Evolutionary conservation across 495 filamentous ascomycete genomes (phyloP).

Genomic region (Podospora pseudocomata): DNA sequence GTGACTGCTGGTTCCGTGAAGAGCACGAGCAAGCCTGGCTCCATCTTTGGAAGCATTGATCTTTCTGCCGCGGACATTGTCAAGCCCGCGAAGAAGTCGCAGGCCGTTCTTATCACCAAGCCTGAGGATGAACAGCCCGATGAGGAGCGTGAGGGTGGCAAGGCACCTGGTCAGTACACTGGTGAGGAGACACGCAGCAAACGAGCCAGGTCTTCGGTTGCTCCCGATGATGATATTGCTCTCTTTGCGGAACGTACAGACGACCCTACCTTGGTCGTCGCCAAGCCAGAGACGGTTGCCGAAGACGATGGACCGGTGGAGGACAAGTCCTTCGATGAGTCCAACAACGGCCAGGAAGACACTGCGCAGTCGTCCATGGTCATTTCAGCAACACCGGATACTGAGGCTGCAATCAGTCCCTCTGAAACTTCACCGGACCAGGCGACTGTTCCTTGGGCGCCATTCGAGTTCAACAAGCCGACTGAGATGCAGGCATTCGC

Average conservation of each 20-base stretch:
- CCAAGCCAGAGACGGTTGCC: conserved; percentile 8
- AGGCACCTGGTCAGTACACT: conserved; percentile 49
- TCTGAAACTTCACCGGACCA: conserved; percentile 41
- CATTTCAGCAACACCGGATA: conserved; percentile 45
- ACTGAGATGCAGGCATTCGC: conserved; percentile 41
- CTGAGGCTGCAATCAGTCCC: conserved; percentile 47
- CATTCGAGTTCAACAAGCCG: conserved; percentile 43
- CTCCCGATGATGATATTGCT: conserved; percentile 64
- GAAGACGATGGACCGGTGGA: conserved; percentile 29
- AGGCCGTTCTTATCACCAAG: conserved; percentile 75
- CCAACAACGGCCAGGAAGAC: conserved; percentile 36
- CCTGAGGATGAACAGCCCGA: conserved; percentile 53
- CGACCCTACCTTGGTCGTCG: conserved; percentile 30
- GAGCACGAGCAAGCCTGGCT: conserved; percentile 39
- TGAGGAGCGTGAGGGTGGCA: conserved; percentile 45
- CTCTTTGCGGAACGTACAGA: conserved; percentile 55
- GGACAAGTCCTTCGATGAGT: conserved; percentile 46
- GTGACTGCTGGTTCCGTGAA: conserved; percentile 39
- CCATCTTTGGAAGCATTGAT: conserved; percentile 75
- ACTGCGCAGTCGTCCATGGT: conserved; percentile 44
- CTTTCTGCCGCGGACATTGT: conserved; percentile 53
- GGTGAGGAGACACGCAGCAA: conserved; percentile 64
- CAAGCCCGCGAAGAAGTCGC: conserved; percentile 65
- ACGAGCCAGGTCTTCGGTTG: conserved; percentile 58
- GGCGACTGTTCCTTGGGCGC: conserved; percentile 37